Conservation (phyloP, 768 basidiomycete genomes). For the Exsudoporus frostii region DNA sequence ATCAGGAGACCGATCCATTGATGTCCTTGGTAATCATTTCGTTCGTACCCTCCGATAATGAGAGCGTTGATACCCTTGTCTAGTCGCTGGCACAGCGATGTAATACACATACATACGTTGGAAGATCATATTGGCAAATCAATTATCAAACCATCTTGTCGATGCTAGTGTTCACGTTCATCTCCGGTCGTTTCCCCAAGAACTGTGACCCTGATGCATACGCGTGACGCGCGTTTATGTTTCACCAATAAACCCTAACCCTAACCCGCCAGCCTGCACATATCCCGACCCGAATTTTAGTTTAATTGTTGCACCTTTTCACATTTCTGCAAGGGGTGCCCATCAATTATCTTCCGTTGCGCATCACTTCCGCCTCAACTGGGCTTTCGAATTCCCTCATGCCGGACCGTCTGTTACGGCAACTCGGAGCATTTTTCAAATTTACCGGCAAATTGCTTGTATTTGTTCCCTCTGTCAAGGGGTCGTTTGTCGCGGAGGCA, state of each 20-base stretch:
- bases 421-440: slow-evolving; percentile 3
- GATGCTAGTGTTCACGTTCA: no score
- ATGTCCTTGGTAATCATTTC: slow-evolving; percentile 5
- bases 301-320: no score
- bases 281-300: no score
- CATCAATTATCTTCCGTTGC: no score
- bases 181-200: background rate
- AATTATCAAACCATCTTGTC: no score
- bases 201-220: no score
- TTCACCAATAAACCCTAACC: background rate
- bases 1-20: slow-evolving; percentile 54
- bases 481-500: slow-evolving; percentile 2
- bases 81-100: slow-evolving; percentile 4
- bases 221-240: background rate
- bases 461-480: background rate
- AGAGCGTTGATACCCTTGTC: slow-evolving; percentile 26
- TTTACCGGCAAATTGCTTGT: background rate
- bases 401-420: slow-evolving; percentile 12
- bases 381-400: background rate
- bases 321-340: no score
- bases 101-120: slow-evolving; percentile 16
- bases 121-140: slow-evolving; percentile 7
- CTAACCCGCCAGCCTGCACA: no score
- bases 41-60: slow-evolving; percentile 2
- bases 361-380: background rate